phyloP scores from a whole-genome alignment of 148 eudicot species.

The Vaccinium vitisidaea region DNA sequence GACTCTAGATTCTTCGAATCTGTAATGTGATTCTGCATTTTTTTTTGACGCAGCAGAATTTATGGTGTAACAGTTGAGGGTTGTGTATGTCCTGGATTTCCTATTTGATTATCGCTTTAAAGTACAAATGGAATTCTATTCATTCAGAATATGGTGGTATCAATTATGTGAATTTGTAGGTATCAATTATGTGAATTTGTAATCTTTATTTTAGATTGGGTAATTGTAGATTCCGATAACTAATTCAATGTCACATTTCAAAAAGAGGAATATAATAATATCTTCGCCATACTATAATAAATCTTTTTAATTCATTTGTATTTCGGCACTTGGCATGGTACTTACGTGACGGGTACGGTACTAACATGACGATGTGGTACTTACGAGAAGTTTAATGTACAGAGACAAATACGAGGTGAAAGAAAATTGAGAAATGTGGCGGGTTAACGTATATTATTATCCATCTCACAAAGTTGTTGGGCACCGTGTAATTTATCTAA shows the following conservation, averaged over 20 bases:
- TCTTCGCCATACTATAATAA: neutral
- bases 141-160: too few relatives aligned
- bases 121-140: neutral
- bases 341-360: too few relatives aligned
- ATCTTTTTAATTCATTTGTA: neutral
- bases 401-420: neutral
- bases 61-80: neutral
- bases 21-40: neutral
- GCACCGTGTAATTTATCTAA: neutral
- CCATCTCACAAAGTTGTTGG: too few relatives aligned
- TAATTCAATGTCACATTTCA: neutral
- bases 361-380: neutral
- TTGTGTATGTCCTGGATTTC: neutral
- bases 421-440: neutral
- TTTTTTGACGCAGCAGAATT: too few relatives aligned
- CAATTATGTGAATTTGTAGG: neutral
- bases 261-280: too few relatives aligned
- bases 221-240: neutral
- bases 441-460: neutral
- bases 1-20: neutral
- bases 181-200: neutral
- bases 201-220: neutral
- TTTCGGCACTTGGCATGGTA: neutral
- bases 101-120: neutral
- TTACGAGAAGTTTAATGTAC: neutral